A percentile compares a stretch with the other conserved stretches of the same genome.
Conservation (phyloP, 169 alveolate species). For the Sarcocystis neurona region DNA sequence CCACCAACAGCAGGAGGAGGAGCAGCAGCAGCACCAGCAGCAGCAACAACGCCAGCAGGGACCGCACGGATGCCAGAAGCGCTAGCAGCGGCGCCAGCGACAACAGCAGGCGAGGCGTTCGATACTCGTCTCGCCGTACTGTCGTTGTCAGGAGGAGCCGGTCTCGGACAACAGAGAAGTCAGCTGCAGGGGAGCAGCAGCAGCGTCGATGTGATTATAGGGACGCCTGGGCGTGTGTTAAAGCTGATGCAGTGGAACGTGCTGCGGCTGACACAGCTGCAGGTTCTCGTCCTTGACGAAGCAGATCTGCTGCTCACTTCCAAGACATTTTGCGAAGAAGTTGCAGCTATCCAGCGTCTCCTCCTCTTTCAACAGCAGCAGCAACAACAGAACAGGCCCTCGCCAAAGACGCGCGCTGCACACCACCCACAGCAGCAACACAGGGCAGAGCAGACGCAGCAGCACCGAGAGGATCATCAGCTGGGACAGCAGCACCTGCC, state of each 20-base stretch:
- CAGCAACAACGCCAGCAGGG: no score
- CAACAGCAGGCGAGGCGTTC: conserved; percentile 50
- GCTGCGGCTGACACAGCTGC: conserved; percentile 32
- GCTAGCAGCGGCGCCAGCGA: no score
- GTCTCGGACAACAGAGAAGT: conserved; percentile 47
- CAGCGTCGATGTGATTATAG: conserved; percentile 47
- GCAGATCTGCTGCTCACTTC: conserved; percentile 43
- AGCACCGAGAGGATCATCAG: no score
- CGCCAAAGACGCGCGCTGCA: no score
- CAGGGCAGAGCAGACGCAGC: no score
- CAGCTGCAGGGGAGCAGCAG: conserved; percentile 29
- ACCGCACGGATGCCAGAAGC: no score
- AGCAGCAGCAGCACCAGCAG: no score
- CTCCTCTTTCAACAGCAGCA: no score
- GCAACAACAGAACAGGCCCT: no score
- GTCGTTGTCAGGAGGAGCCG: conserved; percentile 50
- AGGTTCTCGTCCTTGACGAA: conserved; percentile 55
- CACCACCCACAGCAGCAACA: no score
- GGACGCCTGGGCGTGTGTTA: conserved; percentile 57
- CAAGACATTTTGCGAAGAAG: not conserved
- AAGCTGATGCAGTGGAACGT: conserved; percentile 13
- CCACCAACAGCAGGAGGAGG: no score
- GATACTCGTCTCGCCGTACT: conserved; percentile 50
- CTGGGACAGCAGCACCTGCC: no score
- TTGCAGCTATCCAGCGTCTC: not conserved